Base-by-base conservation (phyloP, 2,329 filamentous ascomycete species). In the Fusarium sp. region DNA sequence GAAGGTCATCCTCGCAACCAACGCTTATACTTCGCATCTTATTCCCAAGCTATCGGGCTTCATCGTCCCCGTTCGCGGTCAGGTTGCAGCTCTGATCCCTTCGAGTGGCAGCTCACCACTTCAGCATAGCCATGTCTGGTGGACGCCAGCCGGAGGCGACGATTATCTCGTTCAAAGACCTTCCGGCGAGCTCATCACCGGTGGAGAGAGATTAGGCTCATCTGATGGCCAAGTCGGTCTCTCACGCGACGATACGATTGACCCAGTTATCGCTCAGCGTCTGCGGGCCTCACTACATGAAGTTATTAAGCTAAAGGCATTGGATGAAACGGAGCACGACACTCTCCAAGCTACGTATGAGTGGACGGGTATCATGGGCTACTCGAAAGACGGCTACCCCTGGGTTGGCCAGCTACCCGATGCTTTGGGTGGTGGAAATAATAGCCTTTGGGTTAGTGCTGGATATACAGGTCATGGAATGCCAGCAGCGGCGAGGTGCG, bases 281-380 rank as follows among this genome's bases (percentile, higher is more conserved):
- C 80, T 94, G 34, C 82, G 85, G 3, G 72, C 76, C 2, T 79
- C 82, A 43, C 73, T 86, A 32, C 66, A 71, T 26, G 69, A 73
- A 14, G 77, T 80, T 24, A 62, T 89, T 26, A 81, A 83, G 62
- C 71, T 87, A 19, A 67, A 65, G n/a, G 65, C 54, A 3, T 64
- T 77, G 20, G 76, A 62, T 6, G 54, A 69, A n/a, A 74, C 76
- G 9, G 80, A 82, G 34, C 77, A 78, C 36, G 74, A 82, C 30
- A 78, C 82, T 43, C 76, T 92, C 20, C 73, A 78, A 21, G 83
- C 85, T 11, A 78, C 84, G 28, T 87, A 85, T 74, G 88, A 91
- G 74, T 95, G 92, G 92, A 92, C 90, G 3, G 92, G 92, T 0
- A 91, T 94, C 68, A 94, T 94, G 91, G 91, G 89, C 0, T 94